These are phyloP conservation scores for Colletotrichum somersetense DNA, from an alignment of 2,329 filamentous ascomycete genomes.

Conservation along the genomic window DNA sequence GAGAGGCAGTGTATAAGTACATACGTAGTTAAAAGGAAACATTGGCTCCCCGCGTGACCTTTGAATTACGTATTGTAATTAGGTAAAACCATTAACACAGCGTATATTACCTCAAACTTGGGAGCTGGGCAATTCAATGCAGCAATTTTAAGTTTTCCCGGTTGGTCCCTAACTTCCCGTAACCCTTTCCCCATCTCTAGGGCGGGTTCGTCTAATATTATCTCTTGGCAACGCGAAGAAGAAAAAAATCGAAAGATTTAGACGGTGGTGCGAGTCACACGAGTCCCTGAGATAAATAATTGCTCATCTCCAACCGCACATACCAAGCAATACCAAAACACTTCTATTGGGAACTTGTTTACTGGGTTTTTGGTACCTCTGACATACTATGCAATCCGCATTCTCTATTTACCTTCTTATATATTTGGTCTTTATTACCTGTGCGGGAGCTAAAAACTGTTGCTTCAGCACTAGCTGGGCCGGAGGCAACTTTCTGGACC, in stretches of 20 bases:
- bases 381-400: constrained; percentile 3
- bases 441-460: constrained; percentile 11
- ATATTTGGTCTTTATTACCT: not conserved
- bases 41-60: too few species aligned
- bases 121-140: too few species aligned
- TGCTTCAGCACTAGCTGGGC: constrained; percentile 20
- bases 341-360: not conserved
- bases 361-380: not conserved
- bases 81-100: not conserved
- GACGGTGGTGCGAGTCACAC: not conserved
- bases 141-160: too few species aligned
- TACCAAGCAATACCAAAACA: not conserved
- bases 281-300: not conserved
- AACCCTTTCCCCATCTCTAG: not conserved
- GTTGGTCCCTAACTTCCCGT: too few species aligned
- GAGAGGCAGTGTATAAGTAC: too few species aligned
- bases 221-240: not conserved
- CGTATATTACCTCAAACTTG: too few species aligned
- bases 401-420: not conserved
- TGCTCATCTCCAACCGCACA: not conserved
- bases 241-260: too few species aligned
- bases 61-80: too few species aligned
- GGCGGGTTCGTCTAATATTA: not conserved
- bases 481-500: constrained; percentile 1
- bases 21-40: too few species aligned